Evolutionary conservation across 1,284 basidiomycete genomes (phyloP).

Genomic region (Tilletiopsis washingtonensis): DNA sequence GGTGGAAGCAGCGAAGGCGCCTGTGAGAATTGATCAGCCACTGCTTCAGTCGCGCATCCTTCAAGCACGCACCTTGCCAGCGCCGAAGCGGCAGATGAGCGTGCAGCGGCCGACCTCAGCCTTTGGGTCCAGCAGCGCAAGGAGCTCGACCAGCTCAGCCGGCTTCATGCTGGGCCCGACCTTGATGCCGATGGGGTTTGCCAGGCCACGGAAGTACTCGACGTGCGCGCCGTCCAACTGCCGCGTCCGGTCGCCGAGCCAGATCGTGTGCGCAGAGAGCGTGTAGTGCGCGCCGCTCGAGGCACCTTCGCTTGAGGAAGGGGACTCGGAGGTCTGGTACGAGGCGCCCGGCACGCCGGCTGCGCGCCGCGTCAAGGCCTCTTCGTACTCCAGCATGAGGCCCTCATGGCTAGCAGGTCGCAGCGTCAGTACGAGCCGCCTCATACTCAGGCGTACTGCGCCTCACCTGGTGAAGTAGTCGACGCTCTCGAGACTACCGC

Average conservation of each 20-base stretch:
- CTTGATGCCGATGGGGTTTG: conserved; percentile 94
- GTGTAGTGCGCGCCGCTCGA: no score
- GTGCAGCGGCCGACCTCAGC: conserved; percentile 76
- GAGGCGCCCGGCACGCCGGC: conserved; percentile 6
- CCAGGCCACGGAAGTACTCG: conserved; percentile 69
- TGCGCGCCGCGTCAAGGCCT: conserved; percentile 82
- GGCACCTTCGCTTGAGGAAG: no score
- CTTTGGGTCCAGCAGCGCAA: conserved; percentile 72
- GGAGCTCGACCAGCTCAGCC: conserved; percentile 69
- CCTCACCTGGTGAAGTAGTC: conserved; percentile 74
- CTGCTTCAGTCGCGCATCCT: not conserved
- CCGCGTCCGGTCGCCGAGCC: conserved; percentile 95
- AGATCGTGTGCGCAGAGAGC: conserved; percentile 84
- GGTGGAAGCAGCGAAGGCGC: conserved; percentile 56
- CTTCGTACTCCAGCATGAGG: conserved; percentile 84
- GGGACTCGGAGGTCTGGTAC: conserved; percentile 10
- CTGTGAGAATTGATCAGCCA: not conserved
- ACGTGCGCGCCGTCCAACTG: conserved; percentile 87
- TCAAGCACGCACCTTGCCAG: conserved; percentile 58
- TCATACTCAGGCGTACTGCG: no score
- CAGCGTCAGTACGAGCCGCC: no score
- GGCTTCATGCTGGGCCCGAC: conserved; percentile 79
- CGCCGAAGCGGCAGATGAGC: conserved; percentile 87
- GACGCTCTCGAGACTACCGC: conserved; percentile 58
- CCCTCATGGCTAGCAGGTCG: conserved; percentile 78